Percentiles rank a stretch among this genome's conserved stretches.
phyloP scores from a whole-genome alignment of 495 filamentous ascomycete species.

The Neurospora discreta region DNA sequence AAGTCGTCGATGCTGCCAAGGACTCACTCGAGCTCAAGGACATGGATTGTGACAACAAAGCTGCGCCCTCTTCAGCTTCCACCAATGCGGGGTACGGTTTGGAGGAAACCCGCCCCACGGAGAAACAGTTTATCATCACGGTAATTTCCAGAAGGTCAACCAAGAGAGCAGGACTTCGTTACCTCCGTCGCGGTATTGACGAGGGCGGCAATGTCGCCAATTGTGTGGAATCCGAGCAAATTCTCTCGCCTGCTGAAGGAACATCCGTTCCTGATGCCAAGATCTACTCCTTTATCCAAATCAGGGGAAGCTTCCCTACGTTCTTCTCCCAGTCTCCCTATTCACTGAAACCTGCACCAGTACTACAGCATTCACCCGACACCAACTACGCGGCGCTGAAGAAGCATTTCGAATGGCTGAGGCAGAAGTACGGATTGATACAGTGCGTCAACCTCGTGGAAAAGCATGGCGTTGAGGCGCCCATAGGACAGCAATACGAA shows the following conservation, averaged over 20 bases:
- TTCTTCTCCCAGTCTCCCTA: conserved; percentile 93
- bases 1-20: conserved; percentile 26
- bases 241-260: conserved; percentile 51
- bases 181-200: conserved; percentile 84
- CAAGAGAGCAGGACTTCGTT: conserved; percentile 76
- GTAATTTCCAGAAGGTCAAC: conserved; percentile 76
- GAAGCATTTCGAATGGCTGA: conserved; percentile 61
- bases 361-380: conserved; percentile 63
- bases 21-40: conserved; percentile 33
- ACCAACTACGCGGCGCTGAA: conserved; percentile 68
- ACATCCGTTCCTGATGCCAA: conserved; percentile 49
- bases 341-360: conserved; percentile 77
- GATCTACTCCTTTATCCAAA: conserved; percentile 73
- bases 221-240: conserved; percentile 85
- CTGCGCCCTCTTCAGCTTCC: conserved; percentile 7
- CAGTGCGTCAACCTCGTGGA: conserved; percentile 81
- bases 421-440: conserved; percentile 56
- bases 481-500: conserved; percentile 68
- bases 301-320: conserved; percentile 78
- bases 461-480: conserved; percentile 67
- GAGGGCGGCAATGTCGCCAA: conserved; percentile 85
- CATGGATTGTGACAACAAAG: conserved; percentile 9
- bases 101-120: conserved; percentile 21
- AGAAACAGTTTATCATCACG: conserved; percentile 60
- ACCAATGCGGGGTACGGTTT: conserved; percentile 11